Base-by-base conservation (phyloP, 2,329 filamentous ascomycete species). In the Neoascochyta sp. region DNA sequence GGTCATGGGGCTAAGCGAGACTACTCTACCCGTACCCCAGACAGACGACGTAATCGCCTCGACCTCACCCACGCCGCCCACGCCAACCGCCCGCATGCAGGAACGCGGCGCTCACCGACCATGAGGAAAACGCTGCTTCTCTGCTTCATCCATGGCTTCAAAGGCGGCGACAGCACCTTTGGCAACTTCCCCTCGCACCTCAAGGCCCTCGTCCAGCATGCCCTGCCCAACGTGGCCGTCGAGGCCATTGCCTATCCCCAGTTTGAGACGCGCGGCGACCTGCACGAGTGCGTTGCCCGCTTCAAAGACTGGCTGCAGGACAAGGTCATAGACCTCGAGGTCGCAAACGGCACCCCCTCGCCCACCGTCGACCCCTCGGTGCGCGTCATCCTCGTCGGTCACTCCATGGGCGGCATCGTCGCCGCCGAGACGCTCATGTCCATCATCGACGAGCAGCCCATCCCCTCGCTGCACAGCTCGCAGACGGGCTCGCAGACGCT, bases 321-420 rank as follows among this genome's bases (percentile, higher is more conserved):
- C 57, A 86, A 86, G 51, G 86, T 96, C 50, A 95, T 96, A 50
- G 92, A 96, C 62, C 71, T 95, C 52, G 90, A 98, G 65, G 89
- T 95, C 34, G 80, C 75, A 16, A 83, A 85, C 47, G 73, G 74
- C 24, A 90, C 87, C 0, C 77, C 85, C 1, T 89, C 83, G 4
- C 89, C 89, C 1, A 94, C 86, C 1, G 75, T 94, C 42, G 86
- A 93, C 39, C 87, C 88, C 4, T 87, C 83, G 0, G 86, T 95
- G 12, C 81, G 80, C 52, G 83, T 84, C 16, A 74, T 95, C 25
- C 75, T 95, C 10, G 69, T 93, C 34, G 89, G 89, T 14, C 89
- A 95, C 62, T 89, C 83, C 7, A 95, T 82, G 78, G 59, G 20
- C 84, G 92, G 92, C 49, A 95, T 96, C 51, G 88, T 96, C 25